Conservation (phyloP, 176 grass and related monocot genomes). For the Carex myosuroides region DNA sequence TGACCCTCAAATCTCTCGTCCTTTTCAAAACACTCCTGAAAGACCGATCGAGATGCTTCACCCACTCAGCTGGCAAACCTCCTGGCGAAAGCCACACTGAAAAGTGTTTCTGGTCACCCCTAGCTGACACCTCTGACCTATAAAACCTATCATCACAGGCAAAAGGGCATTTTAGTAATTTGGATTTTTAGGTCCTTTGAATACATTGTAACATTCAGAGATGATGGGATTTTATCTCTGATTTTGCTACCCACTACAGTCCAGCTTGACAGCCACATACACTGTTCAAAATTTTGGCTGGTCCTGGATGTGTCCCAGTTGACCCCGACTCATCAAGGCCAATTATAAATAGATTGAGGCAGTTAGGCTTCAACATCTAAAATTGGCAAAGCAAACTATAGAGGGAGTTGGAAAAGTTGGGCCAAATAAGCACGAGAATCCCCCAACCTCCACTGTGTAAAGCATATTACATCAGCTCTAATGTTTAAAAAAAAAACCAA, state of each 20-base stretch:
- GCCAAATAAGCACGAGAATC: background rate
- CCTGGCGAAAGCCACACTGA: slow-evolving; percentile 84
- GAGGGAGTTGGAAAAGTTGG: background rate
- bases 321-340: background rate
- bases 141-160: slow-evolving; percentile 36
- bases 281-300: background rate
- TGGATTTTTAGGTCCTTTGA: background rate
- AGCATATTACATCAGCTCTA: background rate
- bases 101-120: slow-evolving; percentile 88
- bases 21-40: slow-evolving; percentile 78
- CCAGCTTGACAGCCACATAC: background rate
- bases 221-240: background rate
- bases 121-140: slow-evolving; percentile 76
- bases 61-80: slow-evolving; percentile 90
- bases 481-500: background rate
- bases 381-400: background rate
- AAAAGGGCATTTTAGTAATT: background rate
- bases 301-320: background rate
- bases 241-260: background rate
- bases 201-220: background rate
- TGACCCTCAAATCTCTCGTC: slow-evolving; percentile 73
- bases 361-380: background rate
- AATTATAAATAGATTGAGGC: background rate
- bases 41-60: slow-evolving; percentile 78
- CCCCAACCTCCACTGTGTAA: background rate